phyloP scores from a whole-genome alignment of 306 rosid genomes.

The Vigna trinervia region DNA sequence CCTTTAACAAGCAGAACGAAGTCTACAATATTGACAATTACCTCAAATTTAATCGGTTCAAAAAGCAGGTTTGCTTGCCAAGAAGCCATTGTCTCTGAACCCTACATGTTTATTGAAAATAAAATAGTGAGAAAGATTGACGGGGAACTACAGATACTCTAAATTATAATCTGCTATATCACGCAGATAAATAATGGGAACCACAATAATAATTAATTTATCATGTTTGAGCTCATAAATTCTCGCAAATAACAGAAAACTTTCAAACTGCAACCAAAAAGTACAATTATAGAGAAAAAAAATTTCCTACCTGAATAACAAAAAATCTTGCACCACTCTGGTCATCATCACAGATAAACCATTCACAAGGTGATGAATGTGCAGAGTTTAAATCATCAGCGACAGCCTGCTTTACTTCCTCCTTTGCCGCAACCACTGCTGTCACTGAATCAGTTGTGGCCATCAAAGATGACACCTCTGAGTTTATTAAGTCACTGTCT shows the following conservation, averaged over 20 bases:
- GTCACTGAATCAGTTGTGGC: constrained; percentile 94
- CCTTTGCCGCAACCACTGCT: constrained; percentile 95
- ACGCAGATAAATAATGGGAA: background rate
- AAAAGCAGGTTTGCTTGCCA: constrained; percentile 99
- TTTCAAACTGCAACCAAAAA: constrained; percentile 15
- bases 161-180: constrained; percentile 4
- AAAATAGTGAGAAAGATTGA: constrained; percentile 17
- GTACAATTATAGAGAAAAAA: background rate
- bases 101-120: constrained; percentile 54
- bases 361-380: constrained; percentile 85
- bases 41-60: constrained; percentile 93
- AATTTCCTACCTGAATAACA: constrained; percentile 73
- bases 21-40: constrained; percentile 37
- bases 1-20: constrained; percentile 2
- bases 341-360: constrained; percentile 91
- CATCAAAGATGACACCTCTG: constrained; percentile 81
- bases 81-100: constrained; percentile 89
- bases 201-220: background rate
- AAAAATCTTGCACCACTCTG: constrained; percentile 72
- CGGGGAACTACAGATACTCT: background rate
- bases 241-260: background rate
- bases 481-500: constrained; percentile 50
- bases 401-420: constrained; percentile 97
- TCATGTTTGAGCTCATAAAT: constrained; percentile 21
- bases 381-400: constrained; percentile 86